Evolutionary conservation across 805 yeast species (phyloP).

Genomic region (Lipomyces japonicus): DNA sequence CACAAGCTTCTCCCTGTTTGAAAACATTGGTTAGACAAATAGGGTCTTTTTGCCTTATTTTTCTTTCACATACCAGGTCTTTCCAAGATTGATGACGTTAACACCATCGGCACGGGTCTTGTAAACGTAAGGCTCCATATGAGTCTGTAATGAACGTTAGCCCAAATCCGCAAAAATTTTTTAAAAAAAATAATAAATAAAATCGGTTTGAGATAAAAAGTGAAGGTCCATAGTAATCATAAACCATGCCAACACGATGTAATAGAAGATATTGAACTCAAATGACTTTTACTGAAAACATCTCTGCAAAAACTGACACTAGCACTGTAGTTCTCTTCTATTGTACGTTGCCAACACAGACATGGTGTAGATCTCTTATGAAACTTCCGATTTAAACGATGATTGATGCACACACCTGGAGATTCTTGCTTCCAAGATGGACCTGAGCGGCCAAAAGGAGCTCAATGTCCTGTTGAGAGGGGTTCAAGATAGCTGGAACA

Average conservation of each 20-base stretch:
- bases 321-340: too few relatives aligned
- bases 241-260: too few relatives aligned
- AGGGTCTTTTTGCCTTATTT: background rate
- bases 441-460: conserved; percentile 98
- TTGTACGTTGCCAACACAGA: too few relatives aligned
- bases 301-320: too few relatives aligned
- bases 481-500: conserved; percentile 78
- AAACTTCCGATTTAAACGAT: too few relatives aligned
- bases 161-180: background rate
- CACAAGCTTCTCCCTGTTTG: conserved; percentile 76
- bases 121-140: conserved; percentile 90
- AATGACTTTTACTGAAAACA: too few relatives aligned
- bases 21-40: too few relatives aligned
- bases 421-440: conserved; percentile 99
- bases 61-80: conserved; percentile 66
- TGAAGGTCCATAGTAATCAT: too few relatives aligned
- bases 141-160: conserved; percentile 52
- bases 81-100: conserved; percentile 95
- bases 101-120: conserved; percentile 99
- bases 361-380: too few relatives aligned
- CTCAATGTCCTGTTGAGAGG: conserved; percentile 45
- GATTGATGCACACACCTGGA: conserved; percentile 75
- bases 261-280: too few relatives aligned
- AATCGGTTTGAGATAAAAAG: too few relatives aligned
- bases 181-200: background rate